These are phyloP conservation scores for Tripterygium wilfordii DNA, from an alignment of 177 flowering plant species.

Conservation along the genomic window DNA sequence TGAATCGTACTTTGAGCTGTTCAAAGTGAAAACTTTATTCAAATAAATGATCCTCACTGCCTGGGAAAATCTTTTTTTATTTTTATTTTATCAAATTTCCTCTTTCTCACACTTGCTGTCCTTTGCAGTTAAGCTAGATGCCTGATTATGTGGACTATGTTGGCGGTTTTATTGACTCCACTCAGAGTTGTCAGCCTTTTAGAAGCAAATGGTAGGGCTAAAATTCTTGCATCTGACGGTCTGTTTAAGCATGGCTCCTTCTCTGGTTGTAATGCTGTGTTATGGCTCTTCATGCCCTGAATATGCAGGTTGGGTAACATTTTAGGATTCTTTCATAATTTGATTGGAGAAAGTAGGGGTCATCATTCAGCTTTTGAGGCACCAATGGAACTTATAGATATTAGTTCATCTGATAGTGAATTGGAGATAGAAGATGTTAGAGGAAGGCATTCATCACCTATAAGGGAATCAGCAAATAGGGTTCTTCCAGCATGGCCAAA, in stretches of 20 bases:
- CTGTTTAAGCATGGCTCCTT: not conserved
- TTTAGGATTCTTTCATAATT: slow-evolving; percentile 10
- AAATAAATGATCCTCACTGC: too few species aligned
- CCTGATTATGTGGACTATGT: slow-evolving; percentile 12
- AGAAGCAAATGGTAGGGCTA: slow-evolving; percentile 23
- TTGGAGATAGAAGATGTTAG: slow-evolving; percentile 23
- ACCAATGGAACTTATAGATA: slow-evolving; percentile 48
- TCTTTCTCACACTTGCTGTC: too few species aligned
- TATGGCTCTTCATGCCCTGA: not conserved
- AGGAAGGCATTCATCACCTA: slow-evolving; percentile 12
- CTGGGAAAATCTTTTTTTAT: too few species aligned
- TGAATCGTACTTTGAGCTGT: too few species aligned
- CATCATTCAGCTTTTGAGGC: slow-evolving; percentile 10
- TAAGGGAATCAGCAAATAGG: slow-evolving; percentile 24
- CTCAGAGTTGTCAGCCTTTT: slow-evolving; percentile 13
- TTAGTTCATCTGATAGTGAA: slow-evolving; percentile 78
- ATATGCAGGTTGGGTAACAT: slow-evolving; percentile 18
- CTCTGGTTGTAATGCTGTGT: slow-evolving; percentile 2
- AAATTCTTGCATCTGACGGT: slow-evolving; percentile 3
- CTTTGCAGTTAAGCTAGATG: slow-evolving; percentile 21
- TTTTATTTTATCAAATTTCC: too few species aligned
- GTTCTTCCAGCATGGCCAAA: slow-evolving; percentile 46
- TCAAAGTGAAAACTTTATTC: too few species aligned
- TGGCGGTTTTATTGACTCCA: slow-evolving; percentile 11
- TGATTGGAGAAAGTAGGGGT: slow-evolving; percentile 7